Evolutionary conservation across 306 rosid genomes (phyloP).

Genomic region (Rosa lucieae): DNA sequence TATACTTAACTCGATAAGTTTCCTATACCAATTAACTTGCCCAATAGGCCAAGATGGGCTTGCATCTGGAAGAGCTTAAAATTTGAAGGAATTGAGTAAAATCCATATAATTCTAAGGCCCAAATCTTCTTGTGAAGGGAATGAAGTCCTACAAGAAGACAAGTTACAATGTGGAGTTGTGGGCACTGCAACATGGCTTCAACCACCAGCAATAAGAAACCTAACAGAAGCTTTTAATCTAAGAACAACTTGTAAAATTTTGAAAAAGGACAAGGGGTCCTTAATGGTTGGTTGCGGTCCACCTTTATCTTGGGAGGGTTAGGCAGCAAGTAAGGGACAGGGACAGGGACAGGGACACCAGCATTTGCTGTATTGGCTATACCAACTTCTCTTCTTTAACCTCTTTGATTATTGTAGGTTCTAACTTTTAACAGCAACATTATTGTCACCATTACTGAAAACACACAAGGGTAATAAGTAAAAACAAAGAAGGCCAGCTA

Average conservation of each 20-base stretch:
- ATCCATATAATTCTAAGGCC: not conserved
- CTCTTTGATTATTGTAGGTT: not conserved
- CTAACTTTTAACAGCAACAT: not conserved
- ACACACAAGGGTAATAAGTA: not conserved
- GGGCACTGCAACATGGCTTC: not conserved
- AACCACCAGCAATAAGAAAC: not conserved
- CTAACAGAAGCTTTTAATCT: not conserved
- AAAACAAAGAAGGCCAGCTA: not conserved
- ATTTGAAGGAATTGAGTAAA: not conserved
- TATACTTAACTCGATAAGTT: not conserved
- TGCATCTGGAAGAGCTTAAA: not conserved
- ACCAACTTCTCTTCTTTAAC: not conserved
- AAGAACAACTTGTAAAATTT: not conserved
- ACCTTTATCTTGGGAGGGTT: constrained; percentile 10
- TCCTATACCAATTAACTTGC: not conserved
- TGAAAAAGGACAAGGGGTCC: not conserved
- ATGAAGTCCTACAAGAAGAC: not conserved
- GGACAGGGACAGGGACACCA: not conserved
- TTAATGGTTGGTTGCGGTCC: not conserved
- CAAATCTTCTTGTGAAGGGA: not conserved
- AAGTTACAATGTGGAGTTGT: not conserved
- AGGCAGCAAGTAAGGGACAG: not conserved
- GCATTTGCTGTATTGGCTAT: constrained; percentile 8
- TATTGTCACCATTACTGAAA: not conserved
- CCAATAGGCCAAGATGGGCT: not conserved